Evolutionary conservation across 805 yeast genomes (phyloP), one percentile per base, ranked within the genome.

Genomic region (Ogataea corticis): DNA sequence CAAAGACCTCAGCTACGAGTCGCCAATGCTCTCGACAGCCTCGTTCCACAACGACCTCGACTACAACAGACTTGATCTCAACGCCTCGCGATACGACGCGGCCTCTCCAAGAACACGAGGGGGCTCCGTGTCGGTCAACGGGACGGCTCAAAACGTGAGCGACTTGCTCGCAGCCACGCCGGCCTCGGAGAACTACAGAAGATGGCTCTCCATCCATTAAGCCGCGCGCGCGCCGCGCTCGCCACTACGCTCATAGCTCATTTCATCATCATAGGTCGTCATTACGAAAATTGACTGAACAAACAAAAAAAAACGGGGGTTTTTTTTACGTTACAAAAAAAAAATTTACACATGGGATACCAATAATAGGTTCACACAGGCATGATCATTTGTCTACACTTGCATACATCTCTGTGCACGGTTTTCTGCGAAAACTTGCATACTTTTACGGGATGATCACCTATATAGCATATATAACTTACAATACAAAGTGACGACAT

Each of bases 181-280:
- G 34, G 57, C 68, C 15, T 61, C 65, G 7, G 63, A 62, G 36
- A 63, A 63, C 39, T 63, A 65, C 44, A 61, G 55, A 41, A 62
- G 48, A 40, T 63, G 67, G 68, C 48, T 65, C 23, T 58, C 68
- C 6, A 59, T 45, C 30, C 63, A 59, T 36, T 50, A 48, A 40
- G 5, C n/a, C n/a, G n/a, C n/a, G n/a, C n/a, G n/a, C 14, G 36
- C 28, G 27, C 19, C n/a, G 18, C 21, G 39, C 25, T 18, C n/a
- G 32, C 25, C 31, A 34, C 13, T 15, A 28, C 38, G 29, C 33
- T 16, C 23, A 33, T 30, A 21, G 38, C 38, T 25, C 33, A 30
- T 29, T 25, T 34, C 33, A 41, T 25, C 27, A 34, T 37, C 32
- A 25, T 35, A 18, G 16, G n/a, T 36, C 30, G 35, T 21, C 35